These are phyloP conservation scores for Monosporascus sp. DNA, from an alignment of 2,329 filamentous ascomycete genomes.

Conservation along the genomic window DNA sequence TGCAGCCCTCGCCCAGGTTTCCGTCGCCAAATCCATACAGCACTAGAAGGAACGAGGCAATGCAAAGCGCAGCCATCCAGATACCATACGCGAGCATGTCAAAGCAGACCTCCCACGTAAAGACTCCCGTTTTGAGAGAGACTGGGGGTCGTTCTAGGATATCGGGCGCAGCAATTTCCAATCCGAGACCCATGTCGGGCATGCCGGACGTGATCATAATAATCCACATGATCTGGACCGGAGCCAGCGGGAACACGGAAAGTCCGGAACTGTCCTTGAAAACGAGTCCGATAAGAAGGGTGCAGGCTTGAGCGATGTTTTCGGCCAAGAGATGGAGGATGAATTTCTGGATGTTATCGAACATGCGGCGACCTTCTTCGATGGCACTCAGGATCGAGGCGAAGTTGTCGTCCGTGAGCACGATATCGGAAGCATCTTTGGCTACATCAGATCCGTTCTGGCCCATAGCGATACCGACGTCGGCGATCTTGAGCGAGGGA, in stretches of 20 bases:
- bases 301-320: slow-evolving; percentile 66
- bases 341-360: slow-evolving; percentile 63
- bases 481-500: slow-evolving; percentile 55
- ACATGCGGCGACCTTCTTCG: slow-evolving; percentile 58
- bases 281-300: slow-evolving; percentile 63
- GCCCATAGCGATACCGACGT: slow-evolving; percentile 64
- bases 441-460: slow-evolving; percentile 53
- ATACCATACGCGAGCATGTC: slow-evolving; percentile 65
- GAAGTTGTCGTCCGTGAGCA: slow-evolving; percentile 61
- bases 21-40: slow-evolving; percentile 54
- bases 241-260: slow-evolving; percentile 68
- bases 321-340: slow-evolving; percentile 64
- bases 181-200: slow-evolving; percentile 72
- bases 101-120: slow-evolving; percentile 58
- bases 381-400: slow-evolving; percentile 59
- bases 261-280: slow-evolving; percentile 62
- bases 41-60: slow-evolving; percentile 58
- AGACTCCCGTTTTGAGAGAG: slow-evolving; percentile 54
- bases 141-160: slow-evolving; percentile 65
- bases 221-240: slow-evolving; percentile 76
- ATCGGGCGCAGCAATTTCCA: slow-evolving; percentile 64
- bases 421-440: slow-evolving; percentile 37
- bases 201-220: slow-evolving; percentile 74
- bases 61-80: slow-evolving; percentile 61
- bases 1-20: slow-evolving; percentile 55